Evolutionary conservation across 345 rosid species (phyloP), one percentile per base, ranked within the genome.

Genomic region (Eucalyptus erythrocorys): DNA sequence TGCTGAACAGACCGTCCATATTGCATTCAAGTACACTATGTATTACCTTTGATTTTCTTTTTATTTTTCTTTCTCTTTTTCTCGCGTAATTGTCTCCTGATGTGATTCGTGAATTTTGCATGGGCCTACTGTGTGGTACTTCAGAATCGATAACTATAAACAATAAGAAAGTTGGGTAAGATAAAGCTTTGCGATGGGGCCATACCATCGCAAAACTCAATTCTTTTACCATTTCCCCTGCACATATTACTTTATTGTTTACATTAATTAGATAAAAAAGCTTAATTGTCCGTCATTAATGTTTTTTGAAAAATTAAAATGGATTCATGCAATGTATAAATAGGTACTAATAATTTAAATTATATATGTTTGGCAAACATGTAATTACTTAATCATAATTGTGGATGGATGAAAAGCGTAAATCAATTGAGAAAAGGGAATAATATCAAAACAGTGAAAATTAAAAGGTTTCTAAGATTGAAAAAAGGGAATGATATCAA

Each of bases 381-480:
- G 24, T 68, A 34, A 34, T 68, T 34, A 34, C 43, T 16, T 68
- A 8, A 34, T 34, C 0, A 68, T 68, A 68, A 16, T 0, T 34
- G 80, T 17, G 24, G 43, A 34, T 26, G 0, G 2, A 68, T 68
- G 21, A 68, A 34, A 17, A 68, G 24, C 1, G 1, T 19, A 68
- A 68, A 1, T 68, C 10, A 0, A 68, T 34, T 0, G 34, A 27
- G 32, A 61, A 27, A 30, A 30, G 34, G 16, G 32, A 55, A 55
- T 61, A 30, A 13, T 61, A 61, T 61, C 16, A 61, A 61, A 61
- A 6, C 3, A 30, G 8, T 30, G 68, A 61, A 61, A 61, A 27
- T 55, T 21, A 21, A 7, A 51, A 19, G 68, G 68, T 61, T 61
- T 59, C 4, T 59, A 27, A 12, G 8, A 59, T 59, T 6, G 32